Evolutionary conservation across 495 filamentous ascomycete species (phyloP), one percentile per base, ranked within the genome.

Genomic region (Geopyxis carbonaria): DNA sequence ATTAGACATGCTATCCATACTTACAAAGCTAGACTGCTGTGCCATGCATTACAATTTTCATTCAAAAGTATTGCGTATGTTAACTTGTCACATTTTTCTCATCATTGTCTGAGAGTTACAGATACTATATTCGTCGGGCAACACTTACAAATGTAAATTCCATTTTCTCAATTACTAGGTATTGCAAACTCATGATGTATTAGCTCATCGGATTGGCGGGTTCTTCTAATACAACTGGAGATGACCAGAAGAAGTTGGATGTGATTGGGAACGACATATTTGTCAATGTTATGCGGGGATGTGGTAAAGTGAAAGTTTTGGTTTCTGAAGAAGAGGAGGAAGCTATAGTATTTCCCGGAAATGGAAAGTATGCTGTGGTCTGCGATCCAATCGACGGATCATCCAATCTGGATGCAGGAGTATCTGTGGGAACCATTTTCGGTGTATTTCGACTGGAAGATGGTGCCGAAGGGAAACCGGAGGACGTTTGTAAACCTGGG

Each of bases 191-290:
- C 18, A 24, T n/a, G n/a, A 18, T 18, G 16, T 34, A 31, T 15
- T 23, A 56, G 52, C 72, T 97, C 29, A 85, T 82, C 24, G 89
- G 89, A 31, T 75, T 97, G 18, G 89, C 89, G 24, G 89, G 89
- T 22, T 91, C 85, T 45, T 80, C 85, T 45, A 97, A 97, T 63
- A 80, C 70, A 18, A 95, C 89, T 2, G 89, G 89, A 28, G 89
- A 97, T 60, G 91, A 94, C 58, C 89, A 97, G 59, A 95, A 97
- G 75, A 97, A 95, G 64, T 80, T 97, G 25, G 89, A 97, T 59
- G 89, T 97, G 23, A 95, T 97, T 56, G 83, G 85, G 57, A 95
- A 97, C 61, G 89, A 97, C 52, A 68, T 97, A 46, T 95, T 97
- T 66, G 78, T 95, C 53, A 74, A 81, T 29, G 77, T 86, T 37